Evolutionary conservation across 2,329 filamentous ascomycete species (phyloP).

Genomic region (Penicillium rolfsii): DNA sequence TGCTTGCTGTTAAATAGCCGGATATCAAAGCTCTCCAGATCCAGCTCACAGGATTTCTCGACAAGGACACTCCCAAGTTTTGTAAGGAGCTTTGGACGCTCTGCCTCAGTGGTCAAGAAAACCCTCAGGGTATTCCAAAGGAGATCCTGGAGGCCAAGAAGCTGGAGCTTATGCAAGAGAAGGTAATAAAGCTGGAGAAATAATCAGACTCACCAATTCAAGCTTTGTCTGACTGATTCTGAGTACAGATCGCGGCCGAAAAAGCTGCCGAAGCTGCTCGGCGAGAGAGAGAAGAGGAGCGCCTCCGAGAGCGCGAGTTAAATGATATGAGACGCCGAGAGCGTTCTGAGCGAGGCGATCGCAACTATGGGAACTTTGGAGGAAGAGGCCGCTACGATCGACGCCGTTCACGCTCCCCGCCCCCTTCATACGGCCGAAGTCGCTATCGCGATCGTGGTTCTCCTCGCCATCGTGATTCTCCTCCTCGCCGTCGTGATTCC

Average conservation of each 20-base stretch:
- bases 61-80: slow-evolving; percentile 85
- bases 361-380: slow-evolving; percentile 35
- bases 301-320: slow-evolving; percentile 71
- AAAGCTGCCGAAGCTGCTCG: slow-evolving; percentile 76
- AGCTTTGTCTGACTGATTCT: slow-evolving; percentile 15
- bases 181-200: slow-evolving; percentile 59
- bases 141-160: slow-evolving; percentile 97
- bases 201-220: not conserved
- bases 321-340: slow-evolving; percentile 66
- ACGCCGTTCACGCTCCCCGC: slow-evolving; percentile 57
- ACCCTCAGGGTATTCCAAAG: slow-evolving; percentile 87
- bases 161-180: slow-evolving; percentile 88
- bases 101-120: slow-evolving; percentile 85
- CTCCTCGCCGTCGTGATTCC: not conserved
- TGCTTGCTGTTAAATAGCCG: slow-evolving; percentile 60
- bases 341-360: slow-evolving; percentile 46
- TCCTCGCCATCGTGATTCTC: slow-evolving; percentile 49
- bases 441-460: slow-evolving; percentile 44
- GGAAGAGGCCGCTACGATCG: slow-evolving; percentile 50
- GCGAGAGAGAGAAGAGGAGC: slow-evolving; percentile 70
- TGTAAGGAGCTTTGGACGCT: slow-evolving; percentile 94
- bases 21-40: slow-evolving; percentile 96
- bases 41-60: slow-evolving; percentile 90
- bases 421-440: slow-evolving; percentile 54
- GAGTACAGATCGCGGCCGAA: slow-evolving; percentile 73